Conservation (phyloP, 139 green algal genomes). For the Chlorella ohadii region DNA sequence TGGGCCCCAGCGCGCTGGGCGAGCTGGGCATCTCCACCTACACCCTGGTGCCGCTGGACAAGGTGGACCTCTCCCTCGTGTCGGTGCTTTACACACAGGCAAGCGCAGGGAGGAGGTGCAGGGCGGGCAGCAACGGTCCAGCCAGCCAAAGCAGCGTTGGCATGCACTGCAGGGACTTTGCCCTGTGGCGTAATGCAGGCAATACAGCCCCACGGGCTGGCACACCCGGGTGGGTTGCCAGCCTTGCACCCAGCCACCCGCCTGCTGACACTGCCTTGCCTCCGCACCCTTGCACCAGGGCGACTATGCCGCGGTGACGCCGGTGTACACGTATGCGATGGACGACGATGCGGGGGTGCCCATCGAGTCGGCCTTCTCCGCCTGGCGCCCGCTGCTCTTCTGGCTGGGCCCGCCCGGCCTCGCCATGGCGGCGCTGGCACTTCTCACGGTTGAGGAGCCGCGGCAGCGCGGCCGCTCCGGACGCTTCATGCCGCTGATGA, state of each 20-base stretch:
- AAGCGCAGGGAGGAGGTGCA: conserved; percentile 62
- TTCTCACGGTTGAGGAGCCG: conserved; percentile 72
- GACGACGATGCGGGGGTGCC: conserved; percentile 13
- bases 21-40: conserved; percentile 26
- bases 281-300: conserved; percentile 47
- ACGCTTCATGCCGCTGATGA: conserved; percentile 30
- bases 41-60: conserved; percentile 77
- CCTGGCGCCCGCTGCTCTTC: conserved; percentile 71
- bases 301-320: conserved; percentile 84
- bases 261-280: conserved; percentile 17
- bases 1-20: neutral
- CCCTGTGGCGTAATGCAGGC: no score
- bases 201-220: no score
- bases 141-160: no score
- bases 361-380: conserved; percentile 58
- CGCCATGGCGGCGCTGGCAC: conserved; percentile 59
- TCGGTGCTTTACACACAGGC: conserved; percentile 78
- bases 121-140: neutral
- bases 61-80: conserved; percentile 80
- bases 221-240: no score
- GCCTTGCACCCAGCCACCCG: no score
- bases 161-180: no score
- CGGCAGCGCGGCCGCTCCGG: conserved; percentile 31
- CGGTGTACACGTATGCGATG: conserved; percentile 76
- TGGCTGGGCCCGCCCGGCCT: conserved; percentile 77